phyloP scores from a whole-genome alignment of 202 grass and related monocot species.

The Cymbopogon flexuosus region DNA sequence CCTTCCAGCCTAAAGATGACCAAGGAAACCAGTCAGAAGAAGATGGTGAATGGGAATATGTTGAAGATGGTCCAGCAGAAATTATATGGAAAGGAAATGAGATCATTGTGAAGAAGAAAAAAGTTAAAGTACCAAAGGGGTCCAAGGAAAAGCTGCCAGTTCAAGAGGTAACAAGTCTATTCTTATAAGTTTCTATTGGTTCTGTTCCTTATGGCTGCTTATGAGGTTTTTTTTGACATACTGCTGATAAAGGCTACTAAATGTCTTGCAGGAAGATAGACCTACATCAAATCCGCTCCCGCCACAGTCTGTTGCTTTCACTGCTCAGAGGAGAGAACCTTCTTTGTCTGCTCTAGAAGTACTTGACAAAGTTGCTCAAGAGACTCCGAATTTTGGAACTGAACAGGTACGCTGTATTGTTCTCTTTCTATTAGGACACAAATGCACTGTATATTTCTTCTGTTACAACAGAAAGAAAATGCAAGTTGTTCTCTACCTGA shows the following conservation, averaged over 20 bases:
- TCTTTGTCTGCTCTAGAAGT: constrained; percentile 64
- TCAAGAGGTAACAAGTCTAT: constrained; percentile 49
- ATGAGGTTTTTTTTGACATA: not conserved
- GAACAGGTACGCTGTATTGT: constrained; percentile 52
- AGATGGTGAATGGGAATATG: constrained; percentile 76
- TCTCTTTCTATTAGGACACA: constrained; percentile 12
- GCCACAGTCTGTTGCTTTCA: constrained; percentile 57
- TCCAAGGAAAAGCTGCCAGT: constrained; percentile 32
- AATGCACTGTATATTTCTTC: not conserved
- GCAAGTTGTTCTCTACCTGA: not conserved
- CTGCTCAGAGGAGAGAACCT: constrained; percentile 52
- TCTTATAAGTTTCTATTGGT: not conserved
- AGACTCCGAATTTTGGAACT: constrained; percentile 97
- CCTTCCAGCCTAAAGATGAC: constrained; percentile 44
- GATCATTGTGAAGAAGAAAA: constrained; percentile 97
- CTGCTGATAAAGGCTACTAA: constrained; percentile 18
- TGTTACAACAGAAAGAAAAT: constrained; percentile 2
- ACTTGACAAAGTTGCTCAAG: constrained; percentile 88
- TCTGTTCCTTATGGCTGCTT: constrained; percentile 13
- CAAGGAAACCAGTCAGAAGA: constrained; percentile 39
- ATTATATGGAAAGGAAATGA: constrained; percentile 97
- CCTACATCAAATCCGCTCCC: constrained; percentile 89
- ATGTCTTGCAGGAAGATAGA: constrained; percentile 73
- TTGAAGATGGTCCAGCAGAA: constrained; percentile 79
- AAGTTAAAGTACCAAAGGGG: constrained; percentile 63